These are phyloP conservation scores for Backusella parvicylindrica DNA, from an alignment of 192 early-diverging fungal species.

Conservation along the genomic window DNA sequence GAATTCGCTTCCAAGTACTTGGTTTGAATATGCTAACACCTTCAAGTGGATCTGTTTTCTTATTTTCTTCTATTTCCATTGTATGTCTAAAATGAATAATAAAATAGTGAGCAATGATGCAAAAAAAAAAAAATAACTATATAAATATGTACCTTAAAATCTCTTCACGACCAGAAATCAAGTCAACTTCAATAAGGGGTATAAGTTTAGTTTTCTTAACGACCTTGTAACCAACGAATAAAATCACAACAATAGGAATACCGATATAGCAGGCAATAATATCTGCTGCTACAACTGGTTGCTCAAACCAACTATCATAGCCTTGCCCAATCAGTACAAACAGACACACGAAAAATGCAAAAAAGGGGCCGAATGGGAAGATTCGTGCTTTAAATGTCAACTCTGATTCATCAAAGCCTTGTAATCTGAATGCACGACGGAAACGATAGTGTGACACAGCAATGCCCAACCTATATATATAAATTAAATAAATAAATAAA, in stretches of 20 bases:
- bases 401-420: constrained; percentile 55
- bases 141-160: constrained; percentile 10
- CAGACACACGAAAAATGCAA: constrained; percentile 54
- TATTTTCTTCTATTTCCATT: constrained; percentile 22
- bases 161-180: constrained; percentile 44
- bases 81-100: constrained; percentile 27
- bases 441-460: constrained; percentile 81
- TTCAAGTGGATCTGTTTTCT: constrained; percentile 26
- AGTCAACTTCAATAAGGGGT: constrained; percentile 58
- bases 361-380: constrained; percentile 70
- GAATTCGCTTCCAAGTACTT: constrained; percentile 34
- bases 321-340: constrained; percentile 66
- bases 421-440: constrained; percentile 73
- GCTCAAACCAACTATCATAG: constrained; percentile 43
- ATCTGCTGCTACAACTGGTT: constrained; percentile 42
- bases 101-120: no score
- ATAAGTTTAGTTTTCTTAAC: constrained; percentile 61
- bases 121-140: neutral
- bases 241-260: constrained; percentile 59
- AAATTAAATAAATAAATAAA: neutral
- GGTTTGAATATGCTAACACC: constrained; percentile 31
- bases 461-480: constrained; percentile 56
- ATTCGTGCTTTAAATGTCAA: constrained; percentile 71
- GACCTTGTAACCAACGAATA: constrained; percentile 64
- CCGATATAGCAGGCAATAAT: constrained; percentile 67